Base-by-base conservation (phyloP, 2,329 filamentous ascomycete species). In the Cryphonectria nitschkei region DNA sequence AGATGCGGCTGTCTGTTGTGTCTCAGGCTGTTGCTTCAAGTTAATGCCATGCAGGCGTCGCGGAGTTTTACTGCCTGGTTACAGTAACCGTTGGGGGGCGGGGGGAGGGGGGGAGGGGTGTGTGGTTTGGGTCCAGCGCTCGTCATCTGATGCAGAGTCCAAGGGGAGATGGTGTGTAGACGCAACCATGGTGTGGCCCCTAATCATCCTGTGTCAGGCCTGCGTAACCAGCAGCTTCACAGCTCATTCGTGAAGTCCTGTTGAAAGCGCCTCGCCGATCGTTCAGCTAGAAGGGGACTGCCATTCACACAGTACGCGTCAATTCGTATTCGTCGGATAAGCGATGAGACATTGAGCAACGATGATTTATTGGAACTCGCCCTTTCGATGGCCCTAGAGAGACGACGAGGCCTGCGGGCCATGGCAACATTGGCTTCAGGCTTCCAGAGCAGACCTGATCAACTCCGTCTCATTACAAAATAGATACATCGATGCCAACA, bases 1-100 rank as follows among this genome's bases (percentile, higher is more conserved):
- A 54, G 67, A 56, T 60, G 67, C 67, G 63, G 41, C 63, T 65
- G 41, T 65, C 41, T 46, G 32, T 16, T 37, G 32, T 64, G 63
- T 50, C 43, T 46, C 63, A 50, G 41, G 1, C 43, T 65, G 41
- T 9, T 65, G 63, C 61, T 22, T 46, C n/a, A 46, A 64, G 37
- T 32, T 39, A 60, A 62, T 64, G 41, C 61, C 37, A 11, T 60
- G n/a, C 61, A 29, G 37, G 37, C 7, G n/a, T 43, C 9, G 61
- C 37, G n/a, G 41, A 46, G 46, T 29, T 46, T 19, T 64, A 64
- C 13, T 43, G 39, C 6, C 39, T 64, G n/a, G 39, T 46, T 22
- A 26, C 41, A 26, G 61, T 26, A 64, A 41, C 26, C 37, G 37
- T 64, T n/a, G 39, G 61, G 34, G 29, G 14, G n/a, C 4, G 29